Evolutionary conservation across 2,329 filamentous ascomycete genomes (phyloP).

Genomic region (Aspergillus alliaceus): DNA sequence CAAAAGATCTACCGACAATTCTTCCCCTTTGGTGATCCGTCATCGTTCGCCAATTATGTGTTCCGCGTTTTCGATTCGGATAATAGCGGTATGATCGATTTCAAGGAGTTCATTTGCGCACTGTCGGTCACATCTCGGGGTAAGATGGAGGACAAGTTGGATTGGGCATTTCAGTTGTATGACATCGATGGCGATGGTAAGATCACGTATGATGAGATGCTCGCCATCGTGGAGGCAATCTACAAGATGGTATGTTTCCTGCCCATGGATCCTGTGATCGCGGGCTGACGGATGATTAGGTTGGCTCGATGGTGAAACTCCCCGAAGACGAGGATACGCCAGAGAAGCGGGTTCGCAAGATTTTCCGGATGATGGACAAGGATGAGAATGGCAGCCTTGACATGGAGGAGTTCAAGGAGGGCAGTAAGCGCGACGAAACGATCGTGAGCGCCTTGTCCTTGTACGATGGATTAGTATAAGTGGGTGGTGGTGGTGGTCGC

Average conservation of each 20-base stretch:
- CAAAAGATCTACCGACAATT: conserved; percentile 99
- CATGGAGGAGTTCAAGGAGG: conserved; percentile 98
- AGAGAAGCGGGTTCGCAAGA: conserved; percentile 96
- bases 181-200: conserved; percentile 99
- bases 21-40: conserved; percentile 97
- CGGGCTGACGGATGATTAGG: conserved; percentile 53
- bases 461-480: conserved; percentile 88
- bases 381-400: conserved; percentile 97
- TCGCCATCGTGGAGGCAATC: conserved; percentile 97
- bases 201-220: conserved; percentile 99
- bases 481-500: not conserved
- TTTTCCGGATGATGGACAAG: conserved; percentile 99
- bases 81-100: conserved; percentile 96
- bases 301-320: conserved; percentile 98
- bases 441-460: conserved; percentile 96
- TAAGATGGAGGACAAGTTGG: conserved; percentile 98
- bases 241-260: conserved; percentile 85
- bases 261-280: not conserved
- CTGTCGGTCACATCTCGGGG: conserved; percentile 94
- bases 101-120: conserved; percentile 99
- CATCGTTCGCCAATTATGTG: conserved; percentile 96
- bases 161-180: conserved; percentile 99
- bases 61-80: conserved; percentile 99
- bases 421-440: conserved; percentile 96
- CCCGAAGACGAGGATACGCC: conserved; percentile 98